phyloP scores from a whole-genome alignment of 2,329 filamentous ascomycete species.

The Didymellaceae sp. region DNA sequence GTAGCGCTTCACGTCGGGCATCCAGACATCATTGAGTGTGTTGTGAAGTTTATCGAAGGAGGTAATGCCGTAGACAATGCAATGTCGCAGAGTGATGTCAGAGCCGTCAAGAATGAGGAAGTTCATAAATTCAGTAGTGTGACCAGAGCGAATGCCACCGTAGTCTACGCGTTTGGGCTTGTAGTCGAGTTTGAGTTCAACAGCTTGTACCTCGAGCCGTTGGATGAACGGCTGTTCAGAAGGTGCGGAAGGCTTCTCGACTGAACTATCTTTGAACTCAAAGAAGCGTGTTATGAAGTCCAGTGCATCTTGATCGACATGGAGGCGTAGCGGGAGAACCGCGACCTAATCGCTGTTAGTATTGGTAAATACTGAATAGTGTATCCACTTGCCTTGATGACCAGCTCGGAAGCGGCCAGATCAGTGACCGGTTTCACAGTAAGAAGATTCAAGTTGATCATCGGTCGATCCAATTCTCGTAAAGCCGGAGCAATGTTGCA shows the following conservation, averaged over 20 bases:
- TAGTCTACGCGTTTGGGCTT: conserved; percentile 99
- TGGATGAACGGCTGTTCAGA: conserved; percentile 83
- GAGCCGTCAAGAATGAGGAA: conserved; percentile 91
- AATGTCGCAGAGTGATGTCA: conserved; percentile 82
- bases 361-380: not conserved
- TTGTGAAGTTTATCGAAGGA: conserved; percentile 91
- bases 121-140: conserved; percentile 98
- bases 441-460: conserved; percentile 87
- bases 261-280: conserved; percentile 86
- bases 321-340: conserved; percentile 83
- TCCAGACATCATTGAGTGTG: conserved; percentile 95
- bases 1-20: conserved; percentile 86
- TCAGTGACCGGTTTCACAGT: conserved; percentile 86
- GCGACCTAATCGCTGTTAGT: no score
- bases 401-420: conserved; percentile 86
- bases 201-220: conserved; percentile 81
- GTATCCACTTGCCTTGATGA: conserved; percentile 72
- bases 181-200: conserved; percentile 89
- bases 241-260: conserved; percentile 61
- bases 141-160: conserved; percentile 85
- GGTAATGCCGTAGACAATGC: conserved; percentile 89
- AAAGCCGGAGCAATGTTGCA: conserved; percentile 89
- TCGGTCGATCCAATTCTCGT: conserved; percentile 82
- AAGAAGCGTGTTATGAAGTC: conserved; percentile 98
- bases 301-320: conserved; percentile 95